These are phyloP conservation scores for Hyaloperonospora arabidopsidis DNA, from an alignment of 352 stramenopile genomes.

Conservation along the genomic window DNA sequence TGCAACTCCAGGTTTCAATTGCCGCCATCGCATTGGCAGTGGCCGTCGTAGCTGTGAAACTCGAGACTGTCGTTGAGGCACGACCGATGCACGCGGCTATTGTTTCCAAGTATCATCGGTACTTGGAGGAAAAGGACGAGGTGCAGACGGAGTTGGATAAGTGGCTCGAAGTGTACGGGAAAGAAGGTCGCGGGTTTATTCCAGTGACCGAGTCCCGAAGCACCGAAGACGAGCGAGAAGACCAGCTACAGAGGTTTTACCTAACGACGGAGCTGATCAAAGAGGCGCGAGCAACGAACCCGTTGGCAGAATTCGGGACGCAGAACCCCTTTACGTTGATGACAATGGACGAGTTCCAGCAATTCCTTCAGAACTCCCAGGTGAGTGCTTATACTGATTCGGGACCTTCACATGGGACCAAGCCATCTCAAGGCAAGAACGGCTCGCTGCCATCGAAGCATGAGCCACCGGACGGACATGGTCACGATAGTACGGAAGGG, in stretches of 20 bases:
- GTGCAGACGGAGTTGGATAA: conserved; percentile 33
- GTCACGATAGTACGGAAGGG: too few species aligned
- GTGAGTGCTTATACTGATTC: conserved; percentile 10
- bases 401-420: not conserved
- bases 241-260: conserved; percentile 41
- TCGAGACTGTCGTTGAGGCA: conserved; percentile 18
- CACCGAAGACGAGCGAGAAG: conserved; percentile 28
- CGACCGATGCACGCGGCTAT: conserved; percentile 43
- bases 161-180: conserved; percentile 39
- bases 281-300: conserved; percentile 28
- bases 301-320: conserved; percentile 34
- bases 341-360: conserved; percentile 43
- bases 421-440: not conserved
- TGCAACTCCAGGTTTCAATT: conserved; percentile 22
- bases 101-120: conserved; percentile 43
- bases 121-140: conserved; percentile 40
- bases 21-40: conserved; percentile 16
- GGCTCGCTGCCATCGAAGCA: too few species aligned
- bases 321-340: conserved; percentile 49
- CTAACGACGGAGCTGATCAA: conserved; percentile 36
- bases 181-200: conserved; percentile 24
- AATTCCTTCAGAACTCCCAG: conserved; percentile 35
- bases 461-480: too few species aligned
- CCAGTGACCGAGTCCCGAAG: conserved; percentile 32
- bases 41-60: conserved; percentile 9